Base-by-base conservation (phyloP, 108 stramenopile genomes). In the Ochromonas danica region DNA sequence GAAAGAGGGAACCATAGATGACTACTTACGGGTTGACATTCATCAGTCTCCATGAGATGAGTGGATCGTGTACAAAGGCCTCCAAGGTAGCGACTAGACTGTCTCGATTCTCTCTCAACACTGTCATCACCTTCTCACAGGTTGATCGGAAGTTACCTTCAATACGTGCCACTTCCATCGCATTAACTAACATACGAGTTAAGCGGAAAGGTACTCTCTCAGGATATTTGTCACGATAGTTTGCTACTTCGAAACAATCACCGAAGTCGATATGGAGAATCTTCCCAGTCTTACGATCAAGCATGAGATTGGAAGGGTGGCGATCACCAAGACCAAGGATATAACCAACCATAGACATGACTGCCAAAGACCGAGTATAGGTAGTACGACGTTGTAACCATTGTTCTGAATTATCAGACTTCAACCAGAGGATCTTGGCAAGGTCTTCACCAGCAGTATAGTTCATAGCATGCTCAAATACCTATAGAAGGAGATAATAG, bases 281-380 rank as follows among this genome's bases (percentile, higher is more conserved):
- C 17, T 77, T 61, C 35, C 84, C 84, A 6, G 71, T 39, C n/a
- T 30, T 1, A 31, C 42, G 42, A 51, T 87, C 89, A 25, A 91
- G 74, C 88, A 91, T 86, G 22, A 91, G 61, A 79, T 91, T 91
- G 42, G 81, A 84, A 1, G 89, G 90, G 88, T 91, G 90, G 10
- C 90, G 81, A 77, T 91, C 90, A 25, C 90, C 90, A 35, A 91
- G 84, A 1, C 90, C 90, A 41, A 91, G 75, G 3, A 90, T 84
- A 61, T 99, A 98, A 1, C 99, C 99, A n/a, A 98, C 99, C 91
- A 99, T 91, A 65, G 94, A 95, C 97, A 98, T 99, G n/a, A 97
- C 97, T 1, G 99, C 97, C 39, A 98, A 80, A 71, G 95, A 95
- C 28, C 97, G 91, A 1, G 97, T 98, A 71, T 91, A 98, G 74